These are phyloP conservation scores for Hortiboletus flavorubellus DNA, from an alignment of 768 basidiomycete genomes.

Conservation along the genomic window DNA sequence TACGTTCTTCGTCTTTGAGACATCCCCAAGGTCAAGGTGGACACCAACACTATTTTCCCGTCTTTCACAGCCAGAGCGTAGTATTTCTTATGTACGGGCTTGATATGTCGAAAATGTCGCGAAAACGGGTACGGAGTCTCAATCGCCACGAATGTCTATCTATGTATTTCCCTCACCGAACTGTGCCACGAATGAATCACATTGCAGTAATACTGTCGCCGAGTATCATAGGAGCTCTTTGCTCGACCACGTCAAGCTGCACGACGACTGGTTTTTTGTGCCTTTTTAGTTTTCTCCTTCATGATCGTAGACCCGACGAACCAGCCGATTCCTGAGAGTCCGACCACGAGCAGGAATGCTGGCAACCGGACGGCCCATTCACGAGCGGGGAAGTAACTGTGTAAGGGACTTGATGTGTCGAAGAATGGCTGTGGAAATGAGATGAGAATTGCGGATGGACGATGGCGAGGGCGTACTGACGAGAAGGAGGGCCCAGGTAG, in stretches of 20 bases:
- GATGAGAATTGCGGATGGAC: conserved; percentile 1
- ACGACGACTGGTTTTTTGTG: conserved; percentile 57
- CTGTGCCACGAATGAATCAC: neutral
- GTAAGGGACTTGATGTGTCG: conserved; percentile 67
- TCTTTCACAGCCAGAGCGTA: neutral
- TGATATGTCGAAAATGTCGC: too few species aligned
- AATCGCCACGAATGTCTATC: neutral
- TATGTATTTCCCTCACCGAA: neutral
- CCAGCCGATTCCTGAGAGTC: conserved; percentile 72
- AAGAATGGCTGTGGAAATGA: conserved; percentile 69
- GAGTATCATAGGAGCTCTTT: neutral
- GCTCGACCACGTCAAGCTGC: conserved; percentile 43
- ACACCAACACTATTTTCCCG: neutral
- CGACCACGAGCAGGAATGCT: conserved; percentile 75
- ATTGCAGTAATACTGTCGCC: neutral
- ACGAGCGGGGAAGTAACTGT: conserved; percentile 76
- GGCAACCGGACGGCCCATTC: conserved; percentile 94
- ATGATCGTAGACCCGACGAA: conserved; percentile 78
- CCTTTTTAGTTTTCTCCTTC: conserved; percentile 69
- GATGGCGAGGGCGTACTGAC: conserved; percentile 41
- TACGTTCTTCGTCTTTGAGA: neutral
- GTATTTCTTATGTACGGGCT: too few species aligned
- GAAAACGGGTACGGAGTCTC: too few species aligned
- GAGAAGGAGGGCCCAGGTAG: conserved; percentile 84
- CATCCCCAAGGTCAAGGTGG: neutral